A percentile compares a stretch with the other conserved stretches of the same genome.
Evolutionary conservation across 2,329 filamentous ascomycete species (phyloP).

Genomic region (Colletotrichum spaethianum): DNA sequence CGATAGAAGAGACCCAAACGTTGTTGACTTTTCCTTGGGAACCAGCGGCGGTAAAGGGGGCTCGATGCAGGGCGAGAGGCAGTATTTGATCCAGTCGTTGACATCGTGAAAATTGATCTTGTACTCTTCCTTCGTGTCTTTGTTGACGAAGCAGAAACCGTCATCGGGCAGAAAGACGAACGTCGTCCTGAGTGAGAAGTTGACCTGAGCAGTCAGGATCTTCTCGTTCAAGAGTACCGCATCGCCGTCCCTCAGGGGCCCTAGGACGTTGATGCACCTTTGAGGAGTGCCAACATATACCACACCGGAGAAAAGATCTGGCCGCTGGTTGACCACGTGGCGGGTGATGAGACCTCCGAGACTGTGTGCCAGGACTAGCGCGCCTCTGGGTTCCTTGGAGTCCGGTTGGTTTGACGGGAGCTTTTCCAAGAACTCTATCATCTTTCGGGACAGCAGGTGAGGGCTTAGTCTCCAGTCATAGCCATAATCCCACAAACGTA

Average conservation of each 20-base stretch:
- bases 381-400: conserved; percentile 78
- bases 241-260: conserved; percentile 91
- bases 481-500: conserved; percentile 90
- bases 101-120: conserved; percentile 87
- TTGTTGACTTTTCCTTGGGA: conserved; percentile 53
- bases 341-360: conserved; percentile 90
- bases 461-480: conserved; percentile 96
- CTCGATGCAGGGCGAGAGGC: conserved; percentile 83
- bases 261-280: conserved; percentile 91
- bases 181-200: conserved; percentile 90
- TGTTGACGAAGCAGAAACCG: conserved; percentile 90
- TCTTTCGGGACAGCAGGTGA: conserved; percentile 76
- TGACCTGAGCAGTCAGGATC: conserved; percentile 91
- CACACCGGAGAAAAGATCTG: conserved; percentile 88
- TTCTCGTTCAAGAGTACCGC: conserved; percentile 91
- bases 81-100: conserved; percentile 83
- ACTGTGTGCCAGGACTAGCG: conserved; percentile 87
- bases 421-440: conserved; percentile 81
- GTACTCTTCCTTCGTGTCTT: conserved; percentile 83
- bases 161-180: conserved; percentile 89
- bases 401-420: conserved; percentile 80
- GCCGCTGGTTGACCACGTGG: conserved; percentile 87
- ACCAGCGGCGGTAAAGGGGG: conserved; percentile 73
- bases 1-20: conserved; percentile 63
- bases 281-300: conserved; percentile 89